phyloP scores from a whole-genome alignment of 345 rosid species.

The Cochlearia excelsa region DNA sequence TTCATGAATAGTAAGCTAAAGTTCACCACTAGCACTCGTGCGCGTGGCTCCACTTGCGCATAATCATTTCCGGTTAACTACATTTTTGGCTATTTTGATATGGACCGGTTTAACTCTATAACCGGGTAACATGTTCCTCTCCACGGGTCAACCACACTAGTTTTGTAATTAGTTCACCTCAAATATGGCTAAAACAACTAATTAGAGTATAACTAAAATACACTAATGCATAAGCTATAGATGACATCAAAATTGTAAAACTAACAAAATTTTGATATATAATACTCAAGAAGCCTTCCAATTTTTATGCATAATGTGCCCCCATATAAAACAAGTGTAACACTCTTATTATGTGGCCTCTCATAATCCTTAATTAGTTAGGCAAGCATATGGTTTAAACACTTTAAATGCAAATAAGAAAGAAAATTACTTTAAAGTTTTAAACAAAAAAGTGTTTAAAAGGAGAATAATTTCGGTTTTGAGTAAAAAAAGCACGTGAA shows the following conservation, averaged over 20 bases:
- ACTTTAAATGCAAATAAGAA: slow-evolving; percentile 7
- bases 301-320: too few species aligned
- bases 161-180: too few species aligned
- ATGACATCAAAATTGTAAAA: too few species aligned
- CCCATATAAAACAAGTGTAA: too few species aligned
- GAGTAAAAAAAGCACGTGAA: slow-evolving; percentile 32
- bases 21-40: slow-evolving; percentile 31
- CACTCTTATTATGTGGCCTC: too few species aligned
- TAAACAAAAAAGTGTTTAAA: slow-evolving; percentile 5
- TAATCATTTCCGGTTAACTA: not conserved
- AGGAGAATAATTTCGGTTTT: slow-evolving; percentile 20
- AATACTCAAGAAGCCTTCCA: too few species aligned
- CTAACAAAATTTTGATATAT: too few species aligned
- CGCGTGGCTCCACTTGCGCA: slow-evolving; percentile 39
- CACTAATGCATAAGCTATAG: too few species aligned
- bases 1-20: slow-evolving; percentile 8
- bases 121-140: not conserved
- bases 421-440: not conserved
- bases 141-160: too few species aligned
- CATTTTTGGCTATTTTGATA: too few species aligned
- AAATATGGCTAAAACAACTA: too few species aligned
- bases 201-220: too few species aligned
- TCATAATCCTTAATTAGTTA: not conserved
- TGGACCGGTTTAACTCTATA: not conserved
- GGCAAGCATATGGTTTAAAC: not conserved